phyloP scores from a whole-genome alignment of 2,329 filamentous ascomycete species.

The Diaporthe caulivora region DNA sequence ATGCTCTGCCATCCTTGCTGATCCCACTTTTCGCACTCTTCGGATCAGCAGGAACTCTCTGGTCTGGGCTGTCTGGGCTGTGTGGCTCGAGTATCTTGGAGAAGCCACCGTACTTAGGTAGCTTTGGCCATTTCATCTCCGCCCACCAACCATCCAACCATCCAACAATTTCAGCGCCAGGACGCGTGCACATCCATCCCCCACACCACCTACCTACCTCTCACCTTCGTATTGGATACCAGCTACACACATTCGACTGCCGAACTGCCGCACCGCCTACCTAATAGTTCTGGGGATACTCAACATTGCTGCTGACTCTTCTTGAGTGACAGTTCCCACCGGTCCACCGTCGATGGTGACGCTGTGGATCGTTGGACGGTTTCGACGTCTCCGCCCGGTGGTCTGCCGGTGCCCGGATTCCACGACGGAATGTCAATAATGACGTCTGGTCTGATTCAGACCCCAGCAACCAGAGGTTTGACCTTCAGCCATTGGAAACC shows the following conservation, averaged over 20 bases:
- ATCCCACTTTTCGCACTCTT: slow-evolving; percentile 11
- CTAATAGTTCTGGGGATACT: no score
- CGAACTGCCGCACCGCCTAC: not conserved
- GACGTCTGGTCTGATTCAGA: slow-evolving; percentile 33
- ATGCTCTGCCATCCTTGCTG: slow-evolving; percentile 16
- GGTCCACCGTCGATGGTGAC: not conserved
- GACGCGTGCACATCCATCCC: not conserved
- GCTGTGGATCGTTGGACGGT: not conserved
- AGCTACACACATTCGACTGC: not conserved
- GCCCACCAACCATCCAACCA: slow-evolving; percentile 3
- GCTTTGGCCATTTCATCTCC: slow-evolving; percentile 26
- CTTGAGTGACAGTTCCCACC: not conserved
- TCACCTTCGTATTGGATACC: not conserved
- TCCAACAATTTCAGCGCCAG: not conserved
- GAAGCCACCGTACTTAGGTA: not conserved
- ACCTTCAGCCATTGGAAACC: slow-evolving; percentile 25
- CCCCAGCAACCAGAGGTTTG: slow-evolving; percentile 16
- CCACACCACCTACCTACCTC: not conserved
- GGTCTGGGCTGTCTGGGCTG: not conserved
- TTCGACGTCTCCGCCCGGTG: not conserved
- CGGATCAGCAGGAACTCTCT: slow-evolving; percentile 1
- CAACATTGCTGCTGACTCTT: not conserved
- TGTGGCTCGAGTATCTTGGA: no score
- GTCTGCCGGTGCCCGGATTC: slow-evolving; percentile 4
- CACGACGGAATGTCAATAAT: slow-evolving; percentile 15